Conservation (phyloP, 768 basidiomycete species). For the Boletus vinaceobasis region DNA sequence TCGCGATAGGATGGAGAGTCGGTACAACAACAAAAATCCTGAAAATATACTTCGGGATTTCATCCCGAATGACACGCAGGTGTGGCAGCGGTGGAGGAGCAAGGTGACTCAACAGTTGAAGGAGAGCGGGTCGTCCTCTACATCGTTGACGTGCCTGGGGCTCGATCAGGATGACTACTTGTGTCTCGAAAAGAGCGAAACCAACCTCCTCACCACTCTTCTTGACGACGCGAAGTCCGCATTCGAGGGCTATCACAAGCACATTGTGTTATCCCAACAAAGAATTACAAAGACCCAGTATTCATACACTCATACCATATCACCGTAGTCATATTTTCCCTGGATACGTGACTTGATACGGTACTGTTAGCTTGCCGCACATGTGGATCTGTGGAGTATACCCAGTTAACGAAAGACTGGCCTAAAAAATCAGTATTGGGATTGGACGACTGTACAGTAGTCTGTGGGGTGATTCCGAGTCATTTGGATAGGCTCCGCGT, state of each 20-base stretch:
- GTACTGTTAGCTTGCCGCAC: too few species aligned
- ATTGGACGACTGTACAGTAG: not conserved
- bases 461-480: not conserved
- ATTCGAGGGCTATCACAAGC: conserved; percentile 13
- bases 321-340: not conserved
- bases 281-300: not conserved
- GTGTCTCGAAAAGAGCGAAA: conserved; percentile 8
- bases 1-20: conserved; percentile 20
- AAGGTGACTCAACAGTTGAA: conserved; percentile 21
- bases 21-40: conserved; percentile 7
- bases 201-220: conserved; percentile 13
- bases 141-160: not conserved
- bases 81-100: conserved; percentile 25
- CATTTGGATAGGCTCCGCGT: not conserved
- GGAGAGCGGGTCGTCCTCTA: not conserved
- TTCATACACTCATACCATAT: not conserved
- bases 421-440: not conserved
- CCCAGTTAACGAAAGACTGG: too few species aligned
- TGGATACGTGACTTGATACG: too few species aligned
- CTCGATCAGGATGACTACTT: conserved; percentile 8
- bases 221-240: conserved; percentile 18
- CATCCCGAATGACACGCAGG: conserved; percentile 22
- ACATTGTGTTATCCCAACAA: not conserved
- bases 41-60: conserved; percentile 17
- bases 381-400: not conserved